Conservation (phyloP, 2,329 filamentous ascomycete genomes). For the Aspergillus spinulosporus region DNA sequence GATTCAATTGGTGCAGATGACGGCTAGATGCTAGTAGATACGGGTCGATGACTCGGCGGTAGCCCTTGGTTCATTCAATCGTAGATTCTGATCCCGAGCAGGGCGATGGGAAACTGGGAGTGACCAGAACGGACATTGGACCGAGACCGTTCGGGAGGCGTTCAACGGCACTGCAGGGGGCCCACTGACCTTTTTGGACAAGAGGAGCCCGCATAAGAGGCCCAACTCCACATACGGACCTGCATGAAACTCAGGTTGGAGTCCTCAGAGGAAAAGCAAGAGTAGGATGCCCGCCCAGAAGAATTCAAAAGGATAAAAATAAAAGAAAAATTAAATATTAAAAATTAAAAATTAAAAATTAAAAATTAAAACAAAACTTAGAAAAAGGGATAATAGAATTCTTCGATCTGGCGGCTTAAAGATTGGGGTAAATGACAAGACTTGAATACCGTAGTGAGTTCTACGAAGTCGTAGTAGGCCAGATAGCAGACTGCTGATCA, state of each 20-base stretch:
- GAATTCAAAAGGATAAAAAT: too few relatives aligned
- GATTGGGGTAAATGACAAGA: neutral
- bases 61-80: slow-evolving; percentile 3
- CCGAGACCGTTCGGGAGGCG: slow-evolving; percentile 23
- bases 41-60: neutral
- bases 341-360: too few relatives aligned
- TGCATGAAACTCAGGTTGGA: neutral
- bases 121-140: slow-evolving; percentile 18
- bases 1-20: neutral
- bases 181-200: slow-evolving; percentile 11
- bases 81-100: neutral
- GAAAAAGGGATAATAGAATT: too few relatives aligned
- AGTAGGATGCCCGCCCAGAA: neutral
- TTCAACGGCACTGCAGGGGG: slow-evolving; percentile 13
- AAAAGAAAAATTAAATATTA: too few relatives aligned
- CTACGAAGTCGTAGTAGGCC: neutral
- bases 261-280: neutral
- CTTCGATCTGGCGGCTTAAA: neutral
- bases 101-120: slow-evolving; percentile 1
- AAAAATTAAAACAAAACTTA: too few relatives aligned
- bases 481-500: neutral
- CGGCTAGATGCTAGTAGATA: neutral
- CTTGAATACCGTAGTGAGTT: neutral
- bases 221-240: slow-evolving; percentile 19
- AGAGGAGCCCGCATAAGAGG: neutral